Percentiles rank a stretch among this genome's conserved stretches.
phyloP scores from a whole-genome alignment of 768 basidiomycete genomes.

The Agaricus sinodeliciosus region DNA sequence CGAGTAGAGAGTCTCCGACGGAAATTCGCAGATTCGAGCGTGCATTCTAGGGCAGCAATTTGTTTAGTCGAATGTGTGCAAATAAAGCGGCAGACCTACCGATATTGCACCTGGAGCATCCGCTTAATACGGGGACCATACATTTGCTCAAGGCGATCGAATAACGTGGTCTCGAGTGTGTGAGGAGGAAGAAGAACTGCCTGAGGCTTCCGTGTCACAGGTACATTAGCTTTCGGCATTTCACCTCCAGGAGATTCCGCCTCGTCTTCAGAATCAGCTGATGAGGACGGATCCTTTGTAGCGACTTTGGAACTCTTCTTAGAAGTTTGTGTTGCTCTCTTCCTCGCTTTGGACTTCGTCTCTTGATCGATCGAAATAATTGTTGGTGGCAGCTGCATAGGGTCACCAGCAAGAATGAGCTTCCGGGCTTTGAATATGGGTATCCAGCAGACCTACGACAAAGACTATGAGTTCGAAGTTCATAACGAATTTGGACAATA shows the following conservation, averaged over 20 bases:
- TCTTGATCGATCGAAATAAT: constrained; percentile 60
- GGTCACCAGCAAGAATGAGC: constrained; percentile 88
- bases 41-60: constrained; percentile 64
- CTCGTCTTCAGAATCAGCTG: constrained; percentile 7
- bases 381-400: constrained; percentile 93
- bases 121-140: constrained; percentile 80
- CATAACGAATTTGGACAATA: constrained; percentile 15
- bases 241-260: constrained; percentile 2
- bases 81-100: constrained; percentile 33
- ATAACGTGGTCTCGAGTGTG: constrained; percentile 83
- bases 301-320: neutral
- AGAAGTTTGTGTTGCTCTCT: neutral
- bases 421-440: constrained; percentile 91
- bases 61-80: neutral
- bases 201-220: constrained; percentile 11
- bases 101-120: constrained; percentile 87
- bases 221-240: constrained; percentile 5
- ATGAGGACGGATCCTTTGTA: neutral
- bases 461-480: neutral
- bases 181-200: constrained; percentile 48
- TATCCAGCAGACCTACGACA: constrained; percentile 82
- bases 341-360: constrained; percentile 13
- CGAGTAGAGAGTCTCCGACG: constrained; percentile 75
- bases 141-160: constrained; percentile 86
- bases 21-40: constrained; percentile 75